These are phyloP conservation scores for Zelopaecilomyces penicillatus DNA, from an alignment of 2,329 filamentous ascomycete species.

Conservation along the genomic window DNA sequence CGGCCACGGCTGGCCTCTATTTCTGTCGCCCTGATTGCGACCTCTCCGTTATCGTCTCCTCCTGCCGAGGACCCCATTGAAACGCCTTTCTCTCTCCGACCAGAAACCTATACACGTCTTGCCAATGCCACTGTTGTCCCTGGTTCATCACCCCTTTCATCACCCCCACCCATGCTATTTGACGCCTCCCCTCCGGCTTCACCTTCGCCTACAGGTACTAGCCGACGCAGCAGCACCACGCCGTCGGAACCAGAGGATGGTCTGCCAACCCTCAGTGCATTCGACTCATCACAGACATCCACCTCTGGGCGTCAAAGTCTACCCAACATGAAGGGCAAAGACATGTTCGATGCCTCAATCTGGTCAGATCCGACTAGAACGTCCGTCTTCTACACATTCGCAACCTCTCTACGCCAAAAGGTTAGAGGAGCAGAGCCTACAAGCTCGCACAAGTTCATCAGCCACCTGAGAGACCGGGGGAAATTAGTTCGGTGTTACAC, in stretches of 20 bases:
- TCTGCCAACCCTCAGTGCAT: constrained; percentile 30
- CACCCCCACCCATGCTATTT: constrained; percentile 44
- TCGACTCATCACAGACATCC: constrained; percentile 31
- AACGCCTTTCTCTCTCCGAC: constrained; percentile 17
- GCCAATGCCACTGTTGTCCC: constrained; percentile 15
- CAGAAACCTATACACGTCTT: constrained; percentile 14
- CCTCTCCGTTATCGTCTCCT: constrained; percentile 32
- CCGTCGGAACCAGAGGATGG: constrained; percentile 39
- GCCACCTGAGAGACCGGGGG: constrained; percentile 55
- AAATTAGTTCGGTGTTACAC: constrained; percentile 66
- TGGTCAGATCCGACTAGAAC: constrained; percentile 62
- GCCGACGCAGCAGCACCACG: constrained; percentile 28
- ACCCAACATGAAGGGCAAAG: constrained; percentile 60
- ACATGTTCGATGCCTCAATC: constrained; percentile 63
- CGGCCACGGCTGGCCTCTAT: constrained; percentile 6
- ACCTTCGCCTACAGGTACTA: constrained; percentile 28
- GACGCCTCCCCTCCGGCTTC: constrained; percentile 38
- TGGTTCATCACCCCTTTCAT: constrained; percentile 49
- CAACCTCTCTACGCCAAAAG: constrained; percentile 57
- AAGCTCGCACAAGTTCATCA: constrained; percentile 60
- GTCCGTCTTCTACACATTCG: constrained; percentile 64
- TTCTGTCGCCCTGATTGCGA: constrained; percentile 15
- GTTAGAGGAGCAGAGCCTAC: constrained; percentile 56
- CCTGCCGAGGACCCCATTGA: constrained; percentile 23
- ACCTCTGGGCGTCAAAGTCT: constrained; percentile 28